These are phyloP conservation scores for Astragalus glycyphyllos DNA, from an alignment of 306 rosid species.

Conservation along the genomic window DNA sequence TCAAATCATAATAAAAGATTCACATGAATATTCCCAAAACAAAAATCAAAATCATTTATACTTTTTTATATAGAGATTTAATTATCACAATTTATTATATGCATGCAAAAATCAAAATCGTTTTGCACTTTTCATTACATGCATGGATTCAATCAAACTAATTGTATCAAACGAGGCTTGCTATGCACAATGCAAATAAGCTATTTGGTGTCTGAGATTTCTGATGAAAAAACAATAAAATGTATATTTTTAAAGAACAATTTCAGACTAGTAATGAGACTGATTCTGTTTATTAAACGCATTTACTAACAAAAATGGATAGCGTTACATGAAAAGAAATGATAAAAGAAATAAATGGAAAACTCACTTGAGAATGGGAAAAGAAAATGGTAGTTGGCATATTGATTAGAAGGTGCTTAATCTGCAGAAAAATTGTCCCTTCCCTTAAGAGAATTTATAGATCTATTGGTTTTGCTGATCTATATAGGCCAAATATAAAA, in stretches of 20 bases:
- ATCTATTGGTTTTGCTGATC: constrained; percentile 27
- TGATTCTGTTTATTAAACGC: not conserved
- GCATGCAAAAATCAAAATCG: no score
- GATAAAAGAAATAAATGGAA: not conserved
- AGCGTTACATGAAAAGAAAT: not conserved
- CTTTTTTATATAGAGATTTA: not conserved
- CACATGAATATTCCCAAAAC: not conserved
- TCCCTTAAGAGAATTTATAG: constrained; percentile 30
- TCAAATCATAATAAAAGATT: not conserved
- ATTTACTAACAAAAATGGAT: not conserved
- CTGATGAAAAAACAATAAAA: constrained; percentile 24
- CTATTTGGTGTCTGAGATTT: constrained; percentile 18
- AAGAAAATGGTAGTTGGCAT: constrained; percentile 33
- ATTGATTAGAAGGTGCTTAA: constrained; percentile 16
- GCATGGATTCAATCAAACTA: constrained; percentile 19
- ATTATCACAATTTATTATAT: not conserved
- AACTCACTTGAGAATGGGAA: constrained; percentile 42
- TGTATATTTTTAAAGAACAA: constrained; percentile 22
- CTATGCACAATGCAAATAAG: not conserved
- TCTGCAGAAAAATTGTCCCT: constrained; percentile 29
- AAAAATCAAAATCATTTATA: not conserved
- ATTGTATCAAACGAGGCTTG: not conserved
- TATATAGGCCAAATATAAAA: not conserved
- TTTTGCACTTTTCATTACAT: not conserved
- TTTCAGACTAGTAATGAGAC: constrained; percentile 3